These are phyloP conservation scores for Lonicera japonica DNA, from an alignment of 129 eudicot species.

Conservation along the genomic window DNA sequence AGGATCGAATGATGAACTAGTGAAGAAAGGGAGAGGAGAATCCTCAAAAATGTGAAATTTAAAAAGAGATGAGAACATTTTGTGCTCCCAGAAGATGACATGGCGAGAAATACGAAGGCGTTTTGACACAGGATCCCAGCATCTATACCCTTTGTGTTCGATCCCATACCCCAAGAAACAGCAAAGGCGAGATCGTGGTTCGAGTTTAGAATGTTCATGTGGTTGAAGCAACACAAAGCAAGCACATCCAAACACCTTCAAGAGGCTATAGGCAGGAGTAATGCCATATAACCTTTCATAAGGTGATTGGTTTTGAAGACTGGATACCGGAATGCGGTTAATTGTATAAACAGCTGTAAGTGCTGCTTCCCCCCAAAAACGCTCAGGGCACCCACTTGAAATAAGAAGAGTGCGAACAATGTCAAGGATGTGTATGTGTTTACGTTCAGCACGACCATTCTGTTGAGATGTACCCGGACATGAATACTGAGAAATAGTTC, in stretches of 20 bases:
- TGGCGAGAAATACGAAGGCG: neutral
- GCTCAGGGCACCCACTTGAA: neutral
- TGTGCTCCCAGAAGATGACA: conserved; percentile 6
- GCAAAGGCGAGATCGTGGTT: conserved; percentile 1
- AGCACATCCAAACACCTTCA: conserved; percentile 9
- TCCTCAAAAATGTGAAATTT: conserved; percentile 6
- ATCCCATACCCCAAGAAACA: conserved; percentile 15
- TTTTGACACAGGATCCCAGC: conserved; percentile 11
- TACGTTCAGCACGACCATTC: conserved; percentile 7
- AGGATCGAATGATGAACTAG: neutral
- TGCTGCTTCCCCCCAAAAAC: conserved; percentile 4
- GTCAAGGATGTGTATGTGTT: conserved; percentile 9
- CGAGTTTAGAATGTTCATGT: conserved; percentile 7
- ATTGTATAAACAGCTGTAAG: neutral
- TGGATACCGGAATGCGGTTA: neutral
- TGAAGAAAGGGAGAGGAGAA: neutral
- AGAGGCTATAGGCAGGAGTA: conserved; percentile 1
- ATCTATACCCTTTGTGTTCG: neutral
- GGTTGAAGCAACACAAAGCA: conserved; percentile 8
- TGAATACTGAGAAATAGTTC: neutral
- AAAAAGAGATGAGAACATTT: neutral
- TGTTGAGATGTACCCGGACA: conserved; percentile 7
- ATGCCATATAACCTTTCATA: neutral
- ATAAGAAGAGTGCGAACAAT: neutral
- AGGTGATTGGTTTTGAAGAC: neutral